A percentile compares a stretch with the other conserved stretches of the same genome.
Conservation (phyloP, 345 rosid species). For the Gossypium sturtianum region DNA sequence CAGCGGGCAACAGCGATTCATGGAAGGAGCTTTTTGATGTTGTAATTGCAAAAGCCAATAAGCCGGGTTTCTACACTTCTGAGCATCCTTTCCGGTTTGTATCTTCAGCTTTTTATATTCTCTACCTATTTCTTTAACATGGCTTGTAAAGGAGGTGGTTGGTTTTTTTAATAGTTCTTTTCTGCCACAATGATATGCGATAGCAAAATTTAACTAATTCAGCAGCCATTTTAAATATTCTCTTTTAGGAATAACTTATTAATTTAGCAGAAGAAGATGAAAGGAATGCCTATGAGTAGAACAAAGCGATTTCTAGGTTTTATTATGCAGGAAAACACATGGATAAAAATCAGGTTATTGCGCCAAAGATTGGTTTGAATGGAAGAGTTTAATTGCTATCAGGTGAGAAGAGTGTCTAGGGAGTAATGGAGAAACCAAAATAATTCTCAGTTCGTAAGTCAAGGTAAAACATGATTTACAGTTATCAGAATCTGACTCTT, state of each 20-base stretch:
- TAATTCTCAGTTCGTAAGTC: not conserved
- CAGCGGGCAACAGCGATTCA: constrained; percentile 50
- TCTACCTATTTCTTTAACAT: not conserved
- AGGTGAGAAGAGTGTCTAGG: not conserved
- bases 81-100: constrained; percentile 10
- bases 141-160: constrained; percentile 18
- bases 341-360: not conserved
- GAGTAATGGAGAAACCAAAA: constrained; percentile 1
- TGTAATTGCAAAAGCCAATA: constrained; percentile 92
- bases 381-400: not conserved
- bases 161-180: not conserved
- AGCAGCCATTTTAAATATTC: not conserved
- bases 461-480: not conserved
- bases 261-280: not conserved
- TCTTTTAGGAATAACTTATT: not conserved
- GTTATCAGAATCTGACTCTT: not conserved
- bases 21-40: constrained; percentile 98
- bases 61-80: constrained; percentile 61
- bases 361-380: not conserved
- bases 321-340: not conserved
- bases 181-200: not conserved
- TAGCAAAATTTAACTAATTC: not conserved
- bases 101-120: not conserved
- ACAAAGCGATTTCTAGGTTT: not conserved
- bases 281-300: not conserved